Percentiles rank a stretch among this genome's conserved stretches.
These are phyloP conservation scores for Beauveria australis DNA, from an alignment of 2,329 filamentous ascomycete genomes.

Conservation along the genomic window DNA sequence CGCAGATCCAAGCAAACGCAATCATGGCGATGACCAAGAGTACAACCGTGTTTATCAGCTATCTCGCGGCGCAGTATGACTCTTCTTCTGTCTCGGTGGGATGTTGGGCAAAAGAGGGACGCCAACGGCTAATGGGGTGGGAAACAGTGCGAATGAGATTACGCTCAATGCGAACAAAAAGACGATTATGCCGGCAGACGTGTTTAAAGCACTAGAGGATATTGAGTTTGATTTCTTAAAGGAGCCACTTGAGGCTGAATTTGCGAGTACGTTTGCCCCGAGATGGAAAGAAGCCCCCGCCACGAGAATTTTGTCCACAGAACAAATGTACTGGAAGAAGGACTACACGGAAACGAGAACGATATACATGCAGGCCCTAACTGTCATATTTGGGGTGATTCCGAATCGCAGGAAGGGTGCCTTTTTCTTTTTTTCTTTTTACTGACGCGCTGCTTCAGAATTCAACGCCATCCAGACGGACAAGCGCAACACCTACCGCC, in stretches of 20 bases:
- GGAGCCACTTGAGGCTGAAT: constrained; percentile 62
- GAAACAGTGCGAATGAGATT: constrained; percentile 60
- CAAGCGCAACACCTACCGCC: constrained; percentile 65
- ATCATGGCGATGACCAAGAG: constrained; percentile 72
- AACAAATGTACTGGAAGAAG: not conserved
- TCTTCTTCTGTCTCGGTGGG: not conserved
- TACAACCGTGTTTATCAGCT: constrained; percentile 76
- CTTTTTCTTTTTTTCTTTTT: not conserved
- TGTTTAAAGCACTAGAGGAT: constrained; percentile 69
- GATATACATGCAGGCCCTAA: too few relatives aligned
- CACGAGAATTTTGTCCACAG: not conserved
- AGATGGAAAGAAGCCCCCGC: too few relatives aligned
- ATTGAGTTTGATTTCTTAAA: constrained; percentile 69
- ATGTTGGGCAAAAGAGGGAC: too few relatives aligned
- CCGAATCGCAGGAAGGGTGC: not conserved
- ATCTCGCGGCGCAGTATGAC: constrained; percentile 65
- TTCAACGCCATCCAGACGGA: constrained; percentile 66
- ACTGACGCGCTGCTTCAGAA: constrained; percentile 34
- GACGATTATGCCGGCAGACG: constrained; percentile 67
- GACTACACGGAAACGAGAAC: too few relatives aligned
- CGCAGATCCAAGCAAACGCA: constrained; percentile 76
- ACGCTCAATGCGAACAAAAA: constrained; percentile 62
- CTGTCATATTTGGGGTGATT: too few relatives aligned
- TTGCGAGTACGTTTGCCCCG: constrained; percentile 50
- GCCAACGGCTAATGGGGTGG: not conserved